Evolutionary conservation across 1,284 basidiomycete genomes (phyloP).

Genomic region (Sanghuangporus baumii): DNA sequence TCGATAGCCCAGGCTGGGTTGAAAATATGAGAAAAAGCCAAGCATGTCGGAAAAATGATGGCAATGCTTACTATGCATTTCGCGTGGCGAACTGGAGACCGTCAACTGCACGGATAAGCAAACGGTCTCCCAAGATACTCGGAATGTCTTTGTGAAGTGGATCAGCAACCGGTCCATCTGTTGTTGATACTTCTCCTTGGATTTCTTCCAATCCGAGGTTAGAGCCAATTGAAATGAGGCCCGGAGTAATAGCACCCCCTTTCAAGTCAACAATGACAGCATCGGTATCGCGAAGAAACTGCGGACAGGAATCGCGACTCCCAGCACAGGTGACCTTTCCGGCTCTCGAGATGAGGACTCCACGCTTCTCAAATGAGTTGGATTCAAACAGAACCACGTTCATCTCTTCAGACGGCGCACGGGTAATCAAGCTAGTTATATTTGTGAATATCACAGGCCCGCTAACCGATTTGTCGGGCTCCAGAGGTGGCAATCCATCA

Average conservation of each 20-base stretch:
- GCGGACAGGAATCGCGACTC: constrained; percentile 27
- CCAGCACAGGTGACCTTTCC: constrained; percentile 39
- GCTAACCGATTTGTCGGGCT: constrained; percentile 30
- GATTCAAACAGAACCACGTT: constrained; percentile 23
- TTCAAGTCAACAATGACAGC: constrained; percentile 23
- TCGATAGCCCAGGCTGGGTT: constrained; percentile 49
- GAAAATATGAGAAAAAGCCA: constrained; percentile 12
- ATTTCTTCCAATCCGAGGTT: constrained; percentile 36
- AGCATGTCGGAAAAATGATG: not conserved
- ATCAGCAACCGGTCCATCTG: constrained; percentile 58
- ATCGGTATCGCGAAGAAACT: constrained; percentile 20
- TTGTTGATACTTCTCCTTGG: constrained; percentile 54
- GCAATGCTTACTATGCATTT: constrained; percentile 60
- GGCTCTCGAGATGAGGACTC: constrained; percentile 35
- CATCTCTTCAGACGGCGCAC: constrained; percentile 23
- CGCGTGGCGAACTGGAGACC: constrained; percentile 70
- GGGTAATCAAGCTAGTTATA: constrained; percentile 43
- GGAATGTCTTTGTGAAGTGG: constrained; percentile 42
- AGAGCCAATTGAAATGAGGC: constrained; percentile 21
- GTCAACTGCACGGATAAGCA: constrained; percentile 61
- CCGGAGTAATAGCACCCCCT: constrained; percentile 19
- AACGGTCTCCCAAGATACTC: constrained; percentile 37
- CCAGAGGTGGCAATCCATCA: constrained; percentile 63
- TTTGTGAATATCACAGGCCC: constrained; percentile 52
- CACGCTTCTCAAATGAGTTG: constrained; percentile 23